phyloP scores from a whole-genome alignment of 805 yeast species.

The Candida insectalens region DNA sequence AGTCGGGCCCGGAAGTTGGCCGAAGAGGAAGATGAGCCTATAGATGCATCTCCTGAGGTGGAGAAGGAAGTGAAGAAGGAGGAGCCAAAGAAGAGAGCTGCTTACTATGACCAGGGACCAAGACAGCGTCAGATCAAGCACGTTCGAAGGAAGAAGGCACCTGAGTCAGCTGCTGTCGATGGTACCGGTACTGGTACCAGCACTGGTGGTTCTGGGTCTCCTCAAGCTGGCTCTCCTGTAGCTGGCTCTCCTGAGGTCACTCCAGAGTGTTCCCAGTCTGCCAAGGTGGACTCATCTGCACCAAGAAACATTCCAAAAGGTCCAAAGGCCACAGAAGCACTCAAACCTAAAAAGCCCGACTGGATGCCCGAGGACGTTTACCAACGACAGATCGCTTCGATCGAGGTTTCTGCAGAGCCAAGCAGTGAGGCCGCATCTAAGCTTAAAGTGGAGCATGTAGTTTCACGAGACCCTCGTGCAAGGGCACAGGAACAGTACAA shows the following conservation, averaged over 20 bases:
- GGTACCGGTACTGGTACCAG: too few relatives aligned
- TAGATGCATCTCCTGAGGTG: constrained; percentile 1
- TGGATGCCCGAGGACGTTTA: constrained; percentile 26
- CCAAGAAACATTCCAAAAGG: background rate
- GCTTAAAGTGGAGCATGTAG: background rate
- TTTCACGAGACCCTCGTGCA: constrained; percentile 5
- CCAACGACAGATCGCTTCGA: constrained; percentile 12
- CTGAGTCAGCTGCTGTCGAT: too few relatives aligned
- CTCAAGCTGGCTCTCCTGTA: too few relatives aligned
- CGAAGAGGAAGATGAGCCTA: constrained; percentile 1
- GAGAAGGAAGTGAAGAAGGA: too few relatives aligned
- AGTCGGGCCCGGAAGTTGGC: too few relatives aligned
- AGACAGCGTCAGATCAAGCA: too few relatives aligned
- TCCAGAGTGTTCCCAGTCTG: too few relatives aligned
- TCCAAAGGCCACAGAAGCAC: background rate
- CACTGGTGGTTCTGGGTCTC: too few relatives aligned
- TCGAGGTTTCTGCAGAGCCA: constrained; percentile 4
- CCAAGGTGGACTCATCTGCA: background rate
- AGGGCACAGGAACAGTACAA: constrained; percentile 19
- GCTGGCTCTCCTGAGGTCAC: too few relatives aligned
- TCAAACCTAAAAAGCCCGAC: constrained; percentile 18
- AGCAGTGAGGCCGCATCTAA: background rate
- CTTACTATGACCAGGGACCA: too few relatives aligned
- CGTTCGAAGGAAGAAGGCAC: too few relatives aligned
- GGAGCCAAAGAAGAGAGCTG: too few relatives aligned